Conservation (phyloP, 495 filamentous ascomycete species). For the Neurospora discreta region DNA sequence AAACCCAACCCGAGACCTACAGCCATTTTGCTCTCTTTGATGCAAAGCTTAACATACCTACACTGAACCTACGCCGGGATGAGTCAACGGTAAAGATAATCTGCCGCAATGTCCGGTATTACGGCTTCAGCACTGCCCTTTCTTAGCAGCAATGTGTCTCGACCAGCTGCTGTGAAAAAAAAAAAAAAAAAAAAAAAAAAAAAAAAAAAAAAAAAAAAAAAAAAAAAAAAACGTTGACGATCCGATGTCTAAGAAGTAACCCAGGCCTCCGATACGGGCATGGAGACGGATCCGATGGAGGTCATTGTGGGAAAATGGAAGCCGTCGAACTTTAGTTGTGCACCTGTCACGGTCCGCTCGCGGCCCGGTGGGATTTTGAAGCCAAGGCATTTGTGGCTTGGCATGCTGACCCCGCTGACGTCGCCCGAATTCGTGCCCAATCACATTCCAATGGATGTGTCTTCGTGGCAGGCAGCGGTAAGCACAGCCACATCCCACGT, state of each 20-base stretch:
- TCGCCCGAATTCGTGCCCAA: slow-evolving; percentile 2
- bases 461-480: background rate
- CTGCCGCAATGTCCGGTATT: background rate
- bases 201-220: no score
- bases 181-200: no score
- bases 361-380: background rate
- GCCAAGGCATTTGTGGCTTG: background rate
- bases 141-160: background rate
- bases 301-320: background rate
- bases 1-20: slow-evolving; percentile 4
- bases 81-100: slow-evolving; percentile 4
- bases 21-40: background rate
- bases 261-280: background rate
- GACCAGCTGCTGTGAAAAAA: background rate
- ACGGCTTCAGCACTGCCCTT: background rate
- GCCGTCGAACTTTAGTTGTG: background rate
- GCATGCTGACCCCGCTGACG: slow-evolving; percentile 3
- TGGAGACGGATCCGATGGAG: background rate
- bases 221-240: no score
- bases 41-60: background rate
- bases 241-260: background rate
- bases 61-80: background rate
- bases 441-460: slow-evolving; percentile 1
- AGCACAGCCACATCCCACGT: slow-evolving; percentile 19
- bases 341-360: background rate